These are phyloP conservation scores for Kazachstania martiniae DNA, from an alignment of 805 yeast genomes.

Conservation along the genomic window DNA sequence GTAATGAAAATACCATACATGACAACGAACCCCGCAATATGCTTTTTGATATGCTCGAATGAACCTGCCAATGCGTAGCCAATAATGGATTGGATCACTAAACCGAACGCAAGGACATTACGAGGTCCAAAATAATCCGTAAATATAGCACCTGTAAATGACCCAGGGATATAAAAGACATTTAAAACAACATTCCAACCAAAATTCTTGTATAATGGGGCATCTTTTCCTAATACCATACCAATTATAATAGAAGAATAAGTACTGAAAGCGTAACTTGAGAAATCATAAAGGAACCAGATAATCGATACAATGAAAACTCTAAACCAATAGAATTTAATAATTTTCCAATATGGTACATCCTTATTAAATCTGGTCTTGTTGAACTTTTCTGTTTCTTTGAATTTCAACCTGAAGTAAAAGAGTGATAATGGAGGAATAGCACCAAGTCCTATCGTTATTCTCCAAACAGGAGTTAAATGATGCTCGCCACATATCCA, in stretches of 20 bases:
- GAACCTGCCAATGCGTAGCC: conserved; percentile 79
- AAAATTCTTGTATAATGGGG: conserved; percentile 59
- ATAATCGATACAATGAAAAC: conserved; percentile 56
- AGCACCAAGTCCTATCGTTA: conserved; percentile 83
- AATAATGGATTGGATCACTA: conserved; percentile 58
- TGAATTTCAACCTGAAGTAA: conserved; percentile 62
- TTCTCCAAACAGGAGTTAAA: conserved; percentile 82
- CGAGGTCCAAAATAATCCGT: conserved; percentile 93
- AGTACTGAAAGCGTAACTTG: conserved; percentile 78
- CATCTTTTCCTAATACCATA: conserved; percentile 43
- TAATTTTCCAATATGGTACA: conserved; percentile 52
- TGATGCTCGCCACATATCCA: conserved; percentile 70
- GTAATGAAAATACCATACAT: conserved; percentile 81
- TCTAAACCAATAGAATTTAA: conserved; percentile 82
- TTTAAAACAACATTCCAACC: conserved; percentile 91
- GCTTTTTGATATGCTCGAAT: conserved; percentile 41
- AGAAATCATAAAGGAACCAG: conserved; percentile 90
- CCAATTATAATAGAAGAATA: conserved; percentile 65
- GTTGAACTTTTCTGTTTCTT: conserved; percentile 61
- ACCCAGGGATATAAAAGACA: conserved; percentile 82
- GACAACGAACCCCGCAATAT: conserved; percentile 72
- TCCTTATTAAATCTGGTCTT: conserved; percentile 59
- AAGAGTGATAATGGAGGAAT: conserved; percentile 75
- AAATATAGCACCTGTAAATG: conserved; percentile 72
- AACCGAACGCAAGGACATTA: conserved; percentile 60